Conservation (phyloP, 73 alveolate genomes). For the Stentor roeselii region DNA sequence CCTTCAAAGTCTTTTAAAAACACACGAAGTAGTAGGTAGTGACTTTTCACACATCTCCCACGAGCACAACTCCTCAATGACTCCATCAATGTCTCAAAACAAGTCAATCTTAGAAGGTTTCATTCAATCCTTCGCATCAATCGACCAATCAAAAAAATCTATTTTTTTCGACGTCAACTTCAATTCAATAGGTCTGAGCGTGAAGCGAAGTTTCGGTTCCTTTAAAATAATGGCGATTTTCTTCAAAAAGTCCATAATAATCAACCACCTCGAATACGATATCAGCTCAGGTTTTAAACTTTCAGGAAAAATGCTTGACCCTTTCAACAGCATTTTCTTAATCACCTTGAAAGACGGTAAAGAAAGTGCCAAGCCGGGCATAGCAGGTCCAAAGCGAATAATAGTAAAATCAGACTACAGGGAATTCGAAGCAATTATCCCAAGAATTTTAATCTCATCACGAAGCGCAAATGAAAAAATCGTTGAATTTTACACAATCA, state of each 20-base stretch:
- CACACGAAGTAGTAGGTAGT: slow-evolving; percentile 3
- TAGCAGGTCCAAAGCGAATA: slow-evolving; percentile 23
- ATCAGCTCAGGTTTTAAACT: not conserved
- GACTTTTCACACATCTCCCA: not conserved
- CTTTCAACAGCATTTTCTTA: not conserved
- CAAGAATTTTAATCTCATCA: not conserved
- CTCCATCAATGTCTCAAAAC: not conserved
- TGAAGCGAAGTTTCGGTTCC: not conserved
- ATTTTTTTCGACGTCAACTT: not conserved
- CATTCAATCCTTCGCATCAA: not conserved
- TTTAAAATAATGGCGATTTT: not conserved
- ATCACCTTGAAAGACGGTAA: not conserved
- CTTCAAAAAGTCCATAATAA: not conserved
- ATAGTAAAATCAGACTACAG: not conserved
- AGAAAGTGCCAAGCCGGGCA: not conserved
- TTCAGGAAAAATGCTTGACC: slow-evolving; percentile 3
- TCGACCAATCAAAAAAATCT: not conserved
- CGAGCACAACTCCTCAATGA: not conserved
- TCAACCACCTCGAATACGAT: not conserved
- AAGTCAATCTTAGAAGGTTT: not conserved
- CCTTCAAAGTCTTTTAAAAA: not conserved
- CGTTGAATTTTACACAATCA: not conserved
- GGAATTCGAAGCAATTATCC: not conserved
- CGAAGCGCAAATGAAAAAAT: not conserved
- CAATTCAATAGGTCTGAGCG: not conserved